Evolutionary conservation across 306 rosid species (phyloP), one percentile per base, ranked within the genome.

Genomic region (Citrullus amarus): DNA sequence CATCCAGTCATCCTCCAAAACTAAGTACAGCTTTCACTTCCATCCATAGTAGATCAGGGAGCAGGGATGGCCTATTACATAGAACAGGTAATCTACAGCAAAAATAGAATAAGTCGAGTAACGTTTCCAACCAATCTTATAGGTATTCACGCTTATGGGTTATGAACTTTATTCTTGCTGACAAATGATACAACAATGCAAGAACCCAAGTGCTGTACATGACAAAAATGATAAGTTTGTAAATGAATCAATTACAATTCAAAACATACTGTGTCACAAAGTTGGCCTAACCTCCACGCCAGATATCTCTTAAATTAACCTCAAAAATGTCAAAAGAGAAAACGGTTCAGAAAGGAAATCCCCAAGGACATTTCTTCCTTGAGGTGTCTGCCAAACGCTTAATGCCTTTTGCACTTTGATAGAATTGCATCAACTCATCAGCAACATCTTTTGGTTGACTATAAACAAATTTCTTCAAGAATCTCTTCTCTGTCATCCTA

Each of bases 401-500:
- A 5, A 83, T 76, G 39, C 82, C 86, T 83, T 91, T 93, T 36
- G 88, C 88, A 69, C 77, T 83, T 58, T 0, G 54, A 82, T 88
- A 93, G 81, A 86, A 90, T 72, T 79, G 88, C 86, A 88, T 83
- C 59, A 93, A 81, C 59, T 91, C 92, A 63, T 70, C 77, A 41
- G 89, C 96, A 70, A 88, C 84, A 65, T 90, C 92, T 76, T 84
- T 22, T 0, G 78, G 81, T 44, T 90, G 97, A 72, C 85, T 81
- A 46, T 68, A 41, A 54, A 87, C 70, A 87, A 83, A 91, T 25
- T 18, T 25, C 12, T 83, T 77, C 8, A 91, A 30, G 78, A 91
- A 93, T 84, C 89, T 88, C 81, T 75, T 78, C 86, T 93, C 97
- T 5, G 75, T 51, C 97, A 91, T 93, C 88, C 96, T 85, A 85